Conservation (phyloP, 163 green algal genomes). For the Scenedesmus sp. region DNA sequence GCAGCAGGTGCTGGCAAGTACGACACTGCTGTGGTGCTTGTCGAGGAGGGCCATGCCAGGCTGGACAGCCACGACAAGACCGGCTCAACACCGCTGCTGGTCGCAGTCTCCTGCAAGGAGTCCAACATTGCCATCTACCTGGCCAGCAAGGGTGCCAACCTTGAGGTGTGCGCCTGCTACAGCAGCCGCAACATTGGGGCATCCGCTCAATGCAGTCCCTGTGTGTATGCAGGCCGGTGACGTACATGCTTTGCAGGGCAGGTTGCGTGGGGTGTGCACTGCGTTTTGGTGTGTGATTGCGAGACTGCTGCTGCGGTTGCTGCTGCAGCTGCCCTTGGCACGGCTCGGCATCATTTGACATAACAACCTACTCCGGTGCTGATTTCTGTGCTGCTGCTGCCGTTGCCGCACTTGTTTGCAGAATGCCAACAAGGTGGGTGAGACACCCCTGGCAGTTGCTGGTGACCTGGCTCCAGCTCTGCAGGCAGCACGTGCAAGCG, state of each 20-base stretch:
- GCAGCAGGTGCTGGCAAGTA: slow-evolving; percentile 55
- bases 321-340: background rate
- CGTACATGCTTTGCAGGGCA: too few species aligned
- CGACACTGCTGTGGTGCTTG: slow-evolving; percentile 54
- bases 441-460: slow-evolving; percentile 61
- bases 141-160: slow-evolving; percentile 52
- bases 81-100: slow-evolving; percentile 61
- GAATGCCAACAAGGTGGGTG: slow-evolving; percentile 60
- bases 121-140: slow-evolving; percentile 61
- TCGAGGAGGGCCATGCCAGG: slow-evolving; percentile 64
- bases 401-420: slow-evolving; percentile 9
- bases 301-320: background rate
- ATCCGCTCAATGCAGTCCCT: background rate
- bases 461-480: slow-evolving; percentile 57
- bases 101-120: slow-evolving; percentile 60
- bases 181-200: background rate
- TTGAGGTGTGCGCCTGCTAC: slow-evolving; percentile 45
- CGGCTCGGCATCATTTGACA: too few species aligned
- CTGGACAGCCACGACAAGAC: slow-evolving; percentile 54
- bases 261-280: background rate
- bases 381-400: slow-evolving; percentile 10
- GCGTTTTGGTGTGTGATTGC: background rate
- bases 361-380: background rate
- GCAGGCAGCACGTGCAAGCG: slow-evolving; percentile 1
- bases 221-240: too few species aligned